Base-by-base conservation (phyloP, 352 stramenopile genomes). In the Globisporangium abappressorium region DNA sequence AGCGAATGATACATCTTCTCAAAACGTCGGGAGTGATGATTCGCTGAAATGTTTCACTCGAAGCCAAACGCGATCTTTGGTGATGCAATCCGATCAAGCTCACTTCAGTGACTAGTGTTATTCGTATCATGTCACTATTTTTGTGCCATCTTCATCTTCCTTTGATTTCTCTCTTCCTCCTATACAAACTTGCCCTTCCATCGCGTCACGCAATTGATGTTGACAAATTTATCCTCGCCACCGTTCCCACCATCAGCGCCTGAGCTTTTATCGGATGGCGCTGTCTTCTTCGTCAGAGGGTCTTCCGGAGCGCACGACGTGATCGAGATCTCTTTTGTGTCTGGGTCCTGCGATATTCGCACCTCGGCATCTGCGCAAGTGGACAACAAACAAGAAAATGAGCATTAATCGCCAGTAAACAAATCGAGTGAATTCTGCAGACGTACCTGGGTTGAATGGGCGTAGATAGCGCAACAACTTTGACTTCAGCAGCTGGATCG, bases 401-500 rank as follows among this genome's bases (percentile, higher is more conserved):
- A 61, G 18, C 53, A 38, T 36, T 20, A 11, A 6, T n/a, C 43
- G 6, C 18, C 20, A 51, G 43, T 24, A 51, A 51, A 12, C 43
- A 51, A 22, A 51, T 49, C 43, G 15, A 43, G 36, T 18, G 36
- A 43, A 43, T 11, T 43, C 15, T 14, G 36, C 12, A 51, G 4
- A 24, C 69, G 33, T 69, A 89, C 79, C 71, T 66, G 84, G 73
- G 57, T 94, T 89, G 62, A 88, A 93, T 7, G 86, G 86, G 9
- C 85, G 80, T 36, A 92, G 43, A 64, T 91, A 91, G 9, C 85
- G 85, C 61, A 92, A 58, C 46, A 95, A 70, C 66, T 93, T 95
- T 7, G 87, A 90, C 64, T 93, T 95, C 67, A 95, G 82, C 49
- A 90, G 69, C 65, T 95, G 87, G 24, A 95, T 84, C 24, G 87